Conservation (phyloP, 2,329 filamentous ascomycete genomes). For the Monosporascus cannonballus region DNA sequence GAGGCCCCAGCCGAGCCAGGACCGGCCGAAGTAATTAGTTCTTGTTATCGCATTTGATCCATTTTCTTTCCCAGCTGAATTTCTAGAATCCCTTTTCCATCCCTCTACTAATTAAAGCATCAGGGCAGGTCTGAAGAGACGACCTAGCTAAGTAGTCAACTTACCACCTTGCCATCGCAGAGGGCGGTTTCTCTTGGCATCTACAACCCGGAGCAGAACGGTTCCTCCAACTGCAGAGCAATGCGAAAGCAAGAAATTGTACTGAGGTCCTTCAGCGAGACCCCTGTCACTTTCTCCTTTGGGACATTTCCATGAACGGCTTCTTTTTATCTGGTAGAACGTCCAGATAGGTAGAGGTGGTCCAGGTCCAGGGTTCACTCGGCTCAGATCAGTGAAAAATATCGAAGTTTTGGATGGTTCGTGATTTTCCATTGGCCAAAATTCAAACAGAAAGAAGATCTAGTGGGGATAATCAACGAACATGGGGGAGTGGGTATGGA, state of each 20-base stretch:
- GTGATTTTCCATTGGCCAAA: slow-evolving; percentile 28
- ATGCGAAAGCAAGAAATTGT: neutral
- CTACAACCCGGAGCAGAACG: neutral
- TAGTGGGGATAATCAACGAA: slow-evolving; percentile 1
- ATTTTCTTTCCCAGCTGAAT: neutral
- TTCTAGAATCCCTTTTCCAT: slow-evolving; percentile 3
- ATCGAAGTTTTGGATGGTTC: slow-evolving; percentile 8
- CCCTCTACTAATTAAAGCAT: no score
- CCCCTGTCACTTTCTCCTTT: slow-evolving; percentile 4
- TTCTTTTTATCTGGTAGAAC: slow-evolving; percentile 1
- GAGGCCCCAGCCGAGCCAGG: slow-evolving; percentile 13
- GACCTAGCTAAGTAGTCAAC: no score
- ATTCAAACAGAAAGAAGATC: slow-evolving; percentile 21
- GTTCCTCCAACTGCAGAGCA: neutral
- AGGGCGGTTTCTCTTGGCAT: no score
- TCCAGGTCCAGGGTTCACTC: neutral
- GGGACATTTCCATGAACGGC: neutral
- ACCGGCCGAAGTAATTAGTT: slow-evolving; percentile 3
- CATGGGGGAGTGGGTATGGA: neutral
- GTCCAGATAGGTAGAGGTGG: neutral
- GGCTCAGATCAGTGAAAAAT: neutral
- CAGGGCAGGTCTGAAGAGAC: no score
- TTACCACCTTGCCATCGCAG: no score
- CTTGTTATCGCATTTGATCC: neutral
- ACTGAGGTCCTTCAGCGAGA: neutral